These are phyloP conservation scores for Ganoderma boninense DNA, from an alignment of 1,284 basidiomycete genomes.

Conservation along the genomic window DNA sequence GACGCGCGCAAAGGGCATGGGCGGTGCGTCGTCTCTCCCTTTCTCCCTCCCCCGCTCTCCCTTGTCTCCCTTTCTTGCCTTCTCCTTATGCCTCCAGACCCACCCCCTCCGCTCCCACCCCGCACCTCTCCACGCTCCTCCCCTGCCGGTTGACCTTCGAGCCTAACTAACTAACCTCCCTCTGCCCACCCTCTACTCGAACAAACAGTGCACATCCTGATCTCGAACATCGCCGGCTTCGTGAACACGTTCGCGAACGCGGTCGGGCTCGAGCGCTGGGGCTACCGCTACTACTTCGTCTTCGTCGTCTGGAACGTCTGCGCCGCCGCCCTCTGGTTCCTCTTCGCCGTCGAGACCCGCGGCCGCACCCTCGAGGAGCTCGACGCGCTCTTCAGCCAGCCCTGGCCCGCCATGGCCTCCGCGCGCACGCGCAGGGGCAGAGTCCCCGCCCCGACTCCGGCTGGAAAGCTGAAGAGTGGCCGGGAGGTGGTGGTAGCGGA, in stretches of 20 bases:
- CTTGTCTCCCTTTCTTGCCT: too few species aligned
- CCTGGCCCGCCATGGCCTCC: slow-evolving; percentile 23
- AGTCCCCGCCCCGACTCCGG: background rate
- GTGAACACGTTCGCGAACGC: slow-evolving; percentile 27
- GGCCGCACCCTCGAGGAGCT: slow-evolving; percentile 25
- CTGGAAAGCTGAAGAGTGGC: background rate
- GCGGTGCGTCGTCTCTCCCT: slow-evolving; percentile 13
- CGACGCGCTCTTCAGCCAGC: slow-evolving; percentile 21
- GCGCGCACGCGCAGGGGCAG: slow-evolving; percentile 8
- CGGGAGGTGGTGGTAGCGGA: slow-evolving; percentile 4
- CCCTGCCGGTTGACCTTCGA: too few species aligned
- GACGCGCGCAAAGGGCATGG: slow-evolving; percentile 21
- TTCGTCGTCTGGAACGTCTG: slow-evolving; percentile 25
- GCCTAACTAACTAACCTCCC: too few species aligned
- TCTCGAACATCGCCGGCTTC: slow-evolving; percentile 22
- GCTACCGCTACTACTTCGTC: slow-evolving; percentile 27
- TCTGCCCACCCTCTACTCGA: too few species aligned
- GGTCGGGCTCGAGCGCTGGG: slow-evolving; percentile 23
- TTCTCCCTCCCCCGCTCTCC: too few species aligned
- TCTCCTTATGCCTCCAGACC: too few species aligned
- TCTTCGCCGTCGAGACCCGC: slow-evolving; percentile 24
- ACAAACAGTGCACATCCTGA: slow-evolving; percentile 23
- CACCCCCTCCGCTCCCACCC: too few species aligned
- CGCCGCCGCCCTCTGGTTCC: slow-evolving; percentile 22
- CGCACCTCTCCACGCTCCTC: background rate